Evolutionary conservation across 129 eudicot species (phyloP).

Genomic region (Erigeron canadensis): DNA sequence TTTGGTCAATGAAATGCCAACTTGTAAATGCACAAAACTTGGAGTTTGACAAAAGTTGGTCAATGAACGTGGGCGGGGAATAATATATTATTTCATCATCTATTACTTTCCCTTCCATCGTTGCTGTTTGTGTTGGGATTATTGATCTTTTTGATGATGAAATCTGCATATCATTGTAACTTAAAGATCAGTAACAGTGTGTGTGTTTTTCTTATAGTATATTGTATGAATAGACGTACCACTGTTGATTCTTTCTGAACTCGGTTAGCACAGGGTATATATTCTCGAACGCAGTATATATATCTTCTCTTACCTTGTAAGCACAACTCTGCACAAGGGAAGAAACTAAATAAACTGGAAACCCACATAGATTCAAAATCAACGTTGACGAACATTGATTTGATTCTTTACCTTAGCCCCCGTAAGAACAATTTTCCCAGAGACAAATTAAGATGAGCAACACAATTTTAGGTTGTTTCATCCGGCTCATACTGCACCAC

Average conservation of each 20-base stretch:
- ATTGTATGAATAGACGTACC: slow-evolving; percentile 32
- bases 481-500: slow-evolving; percentile 82
- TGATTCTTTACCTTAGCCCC: slow-evolving; percentile 72
- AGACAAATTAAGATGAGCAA: slow-evolving; percentile 84
- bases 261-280: slow-evolving; percentile 85
- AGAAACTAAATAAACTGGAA: not conserved
- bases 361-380: not conserved
- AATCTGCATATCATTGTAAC: no score
- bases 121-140: no score
- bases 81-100: no score
- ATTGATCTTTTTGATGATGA: no score
- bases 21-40: no score
- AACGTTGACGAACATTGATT: not conserved
- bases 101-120: no score
- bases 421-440: slow-evolving; percentile 88
- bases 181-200: no score
- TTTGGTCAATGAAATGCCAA: no score
- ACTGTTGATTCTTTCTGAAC: slow-evolving; percentile 83
- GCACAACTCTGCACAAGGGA: not conserved
- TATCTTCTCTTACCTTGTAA: slow-evolving; percentile 81
- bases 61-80: no score
- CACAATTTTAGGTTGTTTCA: slow-evolving; percentile 91
- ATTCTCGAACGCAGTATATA: slow-evolving; percentile 84
- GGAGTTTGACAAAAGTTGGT: no score
- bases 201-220: no score